Percentiles rank a stretch among this genome's conserved stretches.
phyloP scores from a whole-genome alignment of 306 rosid genomes.

The Lathyrus sativus region DNA sequence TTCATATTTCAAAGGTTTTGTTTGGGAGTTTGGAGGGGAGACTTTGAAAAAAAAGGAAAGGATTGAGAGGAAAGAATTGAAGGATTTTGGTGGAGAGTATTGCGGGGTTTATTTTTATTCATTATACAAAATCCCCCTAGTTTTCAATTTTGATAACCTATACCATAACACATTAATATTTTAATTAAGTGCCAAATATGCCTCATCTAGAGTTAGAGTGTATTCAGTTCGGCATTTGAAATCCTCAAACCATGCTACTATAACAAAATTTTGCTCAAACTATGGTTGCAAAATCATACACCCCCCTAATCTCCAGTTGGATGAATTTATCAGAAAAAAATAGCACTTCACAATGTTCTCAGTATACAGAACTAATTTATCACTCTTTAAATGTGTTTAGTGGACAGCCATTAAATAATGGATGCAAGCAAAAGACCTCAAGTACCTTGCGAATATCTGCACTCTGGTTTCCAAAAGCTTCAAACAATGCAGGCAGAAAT shows the following conservation, averaged over 20 bases:
- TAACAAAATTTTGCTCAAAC: neutral
- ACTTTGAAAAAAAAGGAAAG: no score
- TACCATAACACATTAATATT: conserved; percentile 6
- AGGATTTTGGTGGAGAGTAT: no score
- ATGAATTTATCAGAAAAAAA: conserved; percentile 17
- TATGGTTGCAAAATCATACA: conserved; percentile 6
- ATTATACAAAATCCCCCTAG: no score
- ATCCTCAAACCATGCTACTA: conserved; percentile 5
- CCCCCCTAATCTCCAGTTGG: conserved; percentile 1
- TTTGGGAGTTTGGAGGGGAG: no score
- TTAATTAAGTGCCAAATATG: conserved; percentile 11
- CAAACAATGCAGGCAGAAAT: conserved; percentile 92
- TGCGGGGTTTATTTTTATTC: no score
- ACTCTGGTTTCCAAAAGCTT: conserved; percentile 95
- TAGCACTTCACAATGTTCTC: conserved; percentile 26
- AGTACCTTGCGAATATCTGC: conserved; percentile 98
- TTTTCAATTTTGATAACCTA: no score
- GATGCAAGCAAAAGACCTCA: conserved; percentile 15
- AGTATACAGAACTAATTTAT: conserved; percentile 6
- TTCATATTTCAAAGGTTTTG: neutral
- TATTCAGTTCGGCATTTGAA: conserved; percentile 16
- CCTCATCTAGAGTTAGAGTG: conserved; percentile 19
- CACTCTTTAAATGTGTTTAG: conserved; percentile 20
- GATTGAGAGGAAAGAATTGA: no score
- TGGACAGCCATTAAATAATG: conserved; percentile 5